Conservation (phyloP, 768 basidiomycete species). For the Megacollybia marginata region DNA sequence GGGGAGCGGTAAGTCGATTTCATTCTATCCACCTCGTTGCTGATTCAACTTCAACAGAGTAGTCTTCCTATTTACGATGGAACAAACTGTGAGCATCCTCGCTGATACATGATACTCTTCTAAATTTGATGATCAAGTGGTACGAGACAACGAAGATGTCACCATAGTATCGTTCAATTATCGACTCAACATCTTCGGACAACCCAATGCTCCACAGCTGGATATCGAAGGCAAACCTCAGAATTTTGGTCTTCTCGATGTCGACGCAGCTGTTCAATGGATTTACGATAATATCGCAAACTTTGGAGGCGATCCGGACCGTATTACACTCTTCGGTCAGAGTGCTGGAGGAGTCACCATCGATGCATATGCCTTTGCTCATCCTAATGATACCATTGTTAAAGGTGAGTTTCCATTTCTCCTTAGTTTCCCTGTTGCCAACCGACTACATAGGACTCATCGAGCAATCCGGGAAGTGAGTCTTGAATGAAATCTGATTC, state of each 20-base stretch:
- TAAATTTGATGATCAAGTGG: slow-evolving; percentile 4
- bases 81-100: too few relatives aligned
- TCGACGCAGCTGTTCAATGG: slow-evolving; percentile 37
- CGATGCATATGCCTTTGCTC: slow-evolving; percentile 26
- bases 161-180: slow-evolving; percentile 31
- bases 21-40: too few relatives aligned
- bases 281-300: slow-evolving; percentile 36
- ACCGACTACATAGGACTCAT: too few relatives aligned
- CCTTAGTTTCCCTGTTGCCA: too few relatives aligned
- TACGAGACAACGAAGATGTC: slow-evolving; percentile 25
- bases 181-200: slow-evolving; percentile 30
- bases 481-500: too few relatives aligned
- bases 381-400: slow-evolving; percentile 24
- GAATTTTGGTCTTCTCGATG: slow-evolving; percentile 32
- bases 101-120: too few relatives aligned
- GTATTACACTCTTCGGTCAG: slow-evolving; percentile 30
- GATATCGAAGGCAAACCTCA: slow-evolving; percentile 14
- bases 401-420: slow-evolving; percentile 9
- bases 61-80: too few relatives aligned
- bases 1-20: too few relatives aligned
- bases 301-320: slow-evolving; percentile 15
- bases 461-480: too few relatives aligned
- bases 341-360: slow-evolving; percentile 27
- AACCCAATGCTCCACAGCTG: slow-evolving; percentile 31
- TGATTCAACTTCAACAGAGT: too few relatives aligned